Percentiles rank a stretch among this genome's conserved stretches.
Conservation (phyloP, 805 yeast genomes). For the Lachancea thermotolerans region DNA sequence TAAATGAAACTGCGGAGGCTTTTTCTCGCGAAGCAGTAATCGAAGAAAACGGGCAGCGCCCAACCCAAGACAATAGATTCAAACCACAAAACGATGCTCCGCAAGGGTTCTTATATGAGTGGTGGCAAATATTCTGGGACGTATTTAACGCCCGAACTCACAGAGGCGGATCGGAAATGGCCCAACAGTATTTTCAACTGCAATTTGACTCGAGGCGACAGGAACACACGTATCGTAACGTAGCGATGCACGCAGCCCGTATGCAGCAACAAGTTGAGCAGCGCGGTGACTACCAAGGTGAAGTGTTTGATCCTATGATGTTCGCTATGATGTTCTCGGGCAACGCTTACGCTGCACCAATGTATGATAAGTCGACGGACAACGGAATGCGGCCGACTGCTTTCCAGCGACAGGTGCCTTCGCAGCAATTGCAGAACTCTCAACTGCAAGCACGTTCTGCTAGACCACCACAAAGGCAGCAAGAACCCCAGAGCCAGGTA, state of each 20-base stretch:
- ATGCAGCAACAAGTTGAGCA: slow-evolving; percentile 38
- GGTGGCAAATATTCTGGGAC: slow-evolving; percentile 98
- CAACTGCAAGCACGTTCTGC: slow-evolving; percentile 14
- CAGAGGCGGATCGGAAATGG: slow-evolving; percentile 54
- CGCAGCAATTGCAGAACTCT: slow-evolving; percentile 24
- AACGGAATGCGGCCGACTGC: not conserved
- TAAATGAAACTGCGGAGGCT: slow-evolving; percentile 63
- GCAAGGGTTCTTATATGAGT: slow-evolving; percentile 79
- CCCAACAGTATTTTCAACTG: slow-evolving; percentile 65
- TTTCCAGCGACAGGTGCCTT: not conserved
- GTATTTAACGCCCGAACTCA: slow-evolving; percentile 75
- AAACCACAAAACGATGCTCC: slow-evolving; percentile 58
- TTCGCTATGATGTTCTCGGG: slow-evolving; percentile 11
- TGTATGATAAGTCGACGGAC: slow-evolving; percentile 6
- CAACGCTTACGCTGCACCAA: slow-evolving; percentile 6
- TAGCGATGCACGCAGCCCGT: slow-evolving; percentile 39
- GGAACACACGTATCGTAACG: slow-evolving; percentile 44
- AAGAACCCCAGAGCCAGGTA: slow-evolving; percentile 12
- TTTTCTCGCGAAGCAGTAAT: slow-evolving; percentile 75
- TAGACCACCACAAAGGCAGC: slow-evolving; percentile 20
- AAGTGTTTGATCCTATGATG: slow-evolving; percentile 25
- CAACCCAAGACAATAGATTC: slow-evolving; percentile 5
- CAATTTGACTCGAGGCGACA: slow-evolving; percentile 54
- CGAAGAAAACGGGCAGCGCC: slow-evolving; percentile 13
- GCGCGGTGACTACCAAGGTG: slow-evolving; percentile 32